Base-by-base conservation (phyloP, 1,284 basidiomycete species). In the Ceratobasidium sp. region DNA sequence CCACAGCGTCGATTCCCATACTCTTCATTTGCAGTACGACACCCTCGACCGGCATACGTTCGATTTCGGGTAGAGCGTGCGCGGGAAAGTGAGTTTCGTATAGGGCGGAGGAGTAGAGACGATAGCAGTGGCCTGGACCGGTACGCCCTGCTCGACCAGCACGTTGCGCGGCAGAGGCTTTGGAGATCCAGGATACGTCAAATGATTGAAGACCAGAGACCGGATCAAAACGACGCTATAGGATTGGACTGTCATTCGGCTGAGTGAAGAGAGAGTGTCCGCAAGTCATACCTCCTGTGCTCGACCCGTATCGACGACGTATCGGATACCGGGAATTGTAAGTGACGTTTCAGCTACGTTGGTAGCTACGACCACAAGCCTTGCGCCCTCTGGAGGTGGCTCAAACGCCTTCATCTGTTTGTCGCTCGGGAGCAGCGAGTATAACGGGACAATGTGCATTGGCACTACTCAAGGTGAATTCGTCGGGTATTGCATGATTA, bases 21-120 rank as follows among this genome's bases (percentile, higher is more conserved):
- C 93, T 93, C 89, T 99, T 99, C 98, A 99, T 99, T 86, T 98
- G 96, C 46, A 99, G 88, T 13, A 99, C 96, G 39, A 99, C 92
- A 0, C 97, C 97, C 83, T 99, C 98, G 82, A 99, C 97, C 0
- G 98, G 97, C 87, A 96, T 97, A 40, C 97, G 93, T 61, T 97
- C 89, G 80, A 99, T 98, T 85, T 99, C 98, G 1, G 98, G 97
- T 79, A 92, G 87, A 0, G 95, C 90, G 85, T 98, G 98, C 78
- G 92, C 86, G 42, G 93, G 91, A 84, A 99, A 98, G 85, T 97
- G 92, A 83, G 97, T 92, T 84, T 99, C 98, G 84, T 90, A 99
- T 10, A 99, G 87, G 0, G 92, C 91, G 79, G 90, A 90, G 12
- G 89, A 91, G 84, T 94, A 95, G 2, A 94, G 88, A 13, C 93